These are phyloP conservation scores for Colletotrichum cuscutae DNA, from an alignment of 2,329 filamentous ascomycete species.

Conservation along the genomic window DNA sequence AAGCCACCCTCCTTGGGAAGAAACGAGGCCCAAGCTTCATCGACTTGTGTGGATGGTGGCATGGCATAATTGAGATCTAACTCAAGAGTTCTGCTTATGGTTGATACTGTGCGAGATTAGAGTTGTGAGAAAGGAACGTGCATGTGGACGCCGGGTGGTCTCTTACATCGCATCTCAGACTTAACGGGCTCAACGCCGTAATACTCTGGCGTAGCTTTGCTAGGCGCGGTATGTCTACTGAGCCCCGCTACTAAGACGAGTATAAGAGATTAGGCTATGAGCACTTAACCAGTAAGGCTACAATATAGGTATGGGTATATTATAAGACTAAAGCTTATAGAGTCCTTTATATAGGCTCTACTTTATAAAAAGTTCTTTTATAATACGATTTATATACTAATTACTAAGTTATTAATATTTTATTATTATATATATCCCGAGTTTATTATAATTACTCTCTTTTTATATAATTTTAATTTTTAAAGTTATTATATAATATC, in stretches of 20 bases:
- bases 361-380: no score
- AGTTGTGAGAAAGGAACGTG: neutral
- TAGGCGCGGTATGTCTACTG: neutral
- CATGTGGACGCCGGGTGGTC: neutral
- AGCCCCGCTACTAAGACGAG: neutral
- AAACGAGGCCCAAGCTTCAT: conserved; percentile 6
- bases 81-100: neutral
- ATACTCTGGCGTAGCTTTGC: neutral
- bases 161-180: neutral
- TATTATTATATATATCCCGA: no score
- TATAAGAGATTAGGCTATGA: no score
- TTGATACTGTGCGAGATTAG: neutral
- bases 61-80: conserved; percentile 3
- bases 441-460: no score
- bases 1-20: conserved; percentile 3
- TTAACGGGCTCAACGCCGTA: neutral
- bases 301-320: no score
- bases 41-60: neutral
- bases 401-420: no score
- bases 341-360: no score
- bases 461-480: no score
- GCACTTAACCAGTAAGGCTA: no score
- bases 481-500: no score
- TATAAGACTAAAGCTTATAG: no score
- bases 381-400: no score